Percentiles rank a stretch among this genome's conserved stretches.
Conservation (phyloP, 176 grass and related monocot genomes). For the Triticum monococcum region DNA sequence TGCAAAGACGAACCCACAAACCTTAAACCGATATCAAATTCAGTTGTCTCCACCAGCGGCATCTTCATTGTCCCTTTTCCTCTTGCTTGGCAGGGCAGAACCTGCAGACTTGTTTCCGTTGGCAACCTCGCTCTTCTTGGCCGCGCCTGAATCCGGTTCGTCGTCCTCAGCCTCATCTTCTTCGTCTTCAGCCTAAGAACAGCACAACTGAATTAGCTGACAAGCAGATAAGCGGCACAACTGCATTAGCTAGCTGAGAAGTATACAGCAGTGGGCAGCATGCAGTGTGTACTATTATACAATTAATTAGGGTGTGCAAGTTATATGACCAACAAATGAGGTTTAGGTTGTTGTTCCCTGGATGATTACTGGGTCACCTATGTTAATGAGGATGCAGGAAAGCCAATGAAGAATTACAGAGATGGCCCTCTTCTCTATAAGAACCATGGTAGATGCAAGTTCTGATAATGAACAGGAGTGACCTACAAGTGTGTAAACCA, state of each 20-base stretch:
- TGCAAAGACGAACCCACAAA: no score
- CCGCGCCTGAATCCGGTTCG: constrained; percentile 10
- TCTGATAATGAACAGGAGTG: neutral
- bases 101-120: neutral
- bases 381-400: neutral
- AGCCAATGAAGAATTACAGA: neutral
- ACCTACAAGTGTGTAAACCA: neutral
- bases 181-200: constrained; percentile 30
- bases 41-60: neutral
- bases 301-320: neutral
- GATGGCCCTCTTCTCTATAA: neutral
- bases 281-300: neutral
- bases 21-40: neutral
- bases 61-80: constrained; percentile 47
- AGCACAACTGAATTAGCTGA: neutral
- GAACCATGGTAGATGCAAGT: neutral
- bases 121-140: neutral
- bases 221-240: neutral
- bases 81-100: constrained; percentile 42
- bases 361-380: neutral
- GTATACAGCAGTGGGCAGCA: neutral
- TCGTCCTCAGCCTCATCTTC: constrained; percentile 35
- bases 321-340: neutral
- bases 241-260: neutral
- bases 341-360: neutral